These are phyloP conservation scores for Epicoccum nigrum DNA, from an alignment of 2,329 filamentous ascomycete species.

Conservation along the genomic window DNA sequence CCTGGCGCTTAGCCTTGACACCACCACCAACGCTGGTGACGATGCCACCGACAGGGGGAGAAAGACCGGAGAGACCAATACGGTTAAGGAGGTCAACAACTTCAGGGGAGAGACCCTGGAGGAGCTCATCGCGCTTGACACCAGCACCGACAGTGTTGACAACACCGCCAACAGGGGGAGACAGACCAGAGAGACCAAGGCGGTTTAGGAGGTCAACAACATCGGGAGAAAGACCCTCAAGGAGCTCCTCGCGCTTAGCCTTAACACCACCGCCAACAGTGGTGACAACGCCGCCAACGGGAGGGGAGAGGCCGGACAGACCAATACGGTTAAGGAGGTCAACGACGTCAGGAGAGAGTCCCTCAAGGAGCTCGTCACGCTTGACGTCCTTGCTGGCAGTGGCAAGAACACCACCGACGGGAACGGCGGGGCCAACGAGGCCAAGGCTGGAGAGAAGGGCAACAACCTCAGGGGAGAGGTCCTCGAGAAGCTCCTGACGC, in stretches of 20 bases:
- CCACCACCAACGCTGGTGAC: background rate
- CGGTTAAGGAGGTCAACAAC: background rate
- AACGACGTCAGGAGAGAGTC: background rate
- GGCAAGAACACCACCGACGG: background rate
- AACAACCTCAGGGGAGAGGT: background rate
- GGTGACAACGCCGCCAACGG: background rate
- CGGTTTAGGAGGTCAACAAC: background rate
- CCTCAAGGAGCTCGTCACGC: background rate
- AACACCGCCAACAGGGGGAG: background rate
- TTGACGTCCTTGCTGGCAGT: background rate
- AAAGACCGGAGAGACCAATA: background rate
- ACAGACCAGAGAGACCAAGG: background rate
- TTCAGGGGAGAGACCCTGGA: background rate
- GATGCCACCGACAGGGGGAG: background rate
- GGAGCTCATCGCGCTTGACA: background rate
- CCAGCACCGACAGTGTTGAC: background rate
- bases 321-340: background rate
- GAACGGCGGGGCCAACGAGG: background rate
- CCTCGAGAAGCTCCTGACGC: background rate
- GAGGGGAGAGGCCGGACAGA: background rate
- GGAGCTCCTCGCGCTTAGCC: background rate
- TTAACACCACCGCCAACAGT: background rate
- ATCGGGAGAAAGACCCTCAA: background rate
- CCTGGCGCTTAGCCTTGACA: background rate
- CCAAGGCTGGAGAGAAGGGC: background rate